Base-by-base conservation (phyloP, 2,329 filamentous ascomycete genomes). In the Stemphylium vesicarium region DNA sequence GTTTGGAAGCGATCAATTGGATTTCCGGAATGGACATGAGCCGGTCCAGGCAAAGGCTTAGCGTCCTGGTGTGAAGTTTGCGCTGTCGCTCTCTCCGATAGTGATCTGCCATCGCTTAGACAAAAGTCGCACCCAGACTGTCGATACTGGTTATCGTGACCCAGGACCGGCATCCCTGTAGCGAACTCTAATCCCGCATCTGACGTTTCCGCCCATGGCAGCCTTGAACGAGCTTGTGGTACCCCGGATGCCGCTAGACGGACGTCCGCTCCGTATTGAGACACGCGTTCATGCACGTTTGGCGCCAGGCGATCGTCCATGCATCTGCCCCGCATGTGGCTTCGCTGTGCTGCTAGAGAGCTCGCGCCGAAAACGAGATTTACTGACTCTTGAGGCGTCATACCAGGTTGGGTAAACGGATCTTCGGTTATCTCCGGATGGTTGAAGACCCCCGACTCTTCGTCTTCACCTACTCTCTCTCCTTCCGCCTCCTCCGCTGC, bases 381-480 rank as follows among this genome's bases (percentile, higher is more conserved):
- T 4, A 24, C 40, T 4, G 50, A 57, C 24, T 52, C 39, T 36
- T 38, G 43, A 4, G 26, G n/a, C n/a, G 46, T 52, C 54, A 58
- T 18, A 7, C 39, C 36, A 9, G 57, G 57, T 41, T 58, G 54
- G 37, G 10, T 29, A 46, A 55, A 60, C 1, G 48, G 38, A 18
- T 31, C 47, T 11, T 16, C 29, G 18, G 36, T 11, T 13, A 29
- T 20, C n/a, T 45, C 29, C 29, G n/a, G 15, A n/a, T 38, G 1
- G 6, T 24, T 18, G 13, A 36, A 50, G 13, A 7, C 12, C 3
- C 13, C n/a, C 4, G 35, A 16, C 13, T 16, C 8, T 33, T 22
- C 12, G n/a, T n/a, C 8, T 13, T 6, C 7, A 22, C 15, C 4
- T 4, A 20, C 4, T 9, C 11, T 18, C 2, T 15, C 22, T 15